Evolutionary conservation across 2,329 filamentous ascomycete genomes (phyloP), one percentile per base, ranked within the genome.

Genomic region (Colletotrichum spinosum): DNA sequence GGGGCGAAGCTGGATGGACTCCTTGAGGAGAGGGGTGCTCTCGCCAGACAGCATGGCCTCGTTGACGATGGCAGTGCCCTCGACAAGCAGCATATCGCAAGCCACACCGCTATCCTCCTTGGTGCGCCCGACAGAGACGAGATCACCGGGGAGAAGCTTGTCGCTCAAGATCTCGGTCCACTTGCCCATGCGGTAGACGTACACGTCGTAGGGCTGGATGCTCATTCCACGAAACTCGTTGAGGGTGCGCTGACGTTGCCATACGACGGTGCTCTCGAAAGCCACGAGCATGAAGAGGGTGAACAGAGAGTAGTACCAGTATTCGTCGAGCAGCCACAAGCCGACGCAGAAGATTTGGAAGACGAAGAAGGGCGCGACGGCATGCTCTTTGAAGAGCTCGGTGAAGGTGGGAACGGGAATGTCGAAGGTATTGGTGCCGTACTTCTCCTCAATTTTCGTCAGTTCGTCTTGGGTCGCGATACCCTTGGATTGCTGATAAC

Each of bases 291-390:
- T 99, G 82, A 98, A 94, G 25, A 99, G 89, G 1, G 97, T 99
- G 80, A 99, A 99, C 17, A 99, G 88, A 67, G 96, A 98, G 82
- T 99, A 99, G 84, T 99, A 99, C 96, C 97, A 99, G 81, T 98
- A 99, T 80, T 99, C 97, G 75, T 99, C 96, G 75, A 99, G 83
- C 90, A 98, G 93, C 96, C 96, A 99, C 67, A 99, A 83, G 13
- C 96, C 97, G 64, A 99, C 96, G 73, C 97, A 99, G 83, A 99
- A 99, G 67, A 99, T 86, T 84, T 99, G 96, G 82, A 99, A 99
- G 69, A 99, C 94, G 80, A 99, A 99, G 84, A 99, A 99, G 6
- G 96, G 96, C 25, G 97, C 97, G 25, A 99, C 97, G 33, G 97
- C 95, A 78, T 99, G 97, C 79, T 99, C 96, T 79, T 97, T 92